Evolutionary conservation across 805 yeast species (phyloP), one percentile per base, ranked within the genome.

Genomic region (Wickerhamomyces mucosus): DNA sequence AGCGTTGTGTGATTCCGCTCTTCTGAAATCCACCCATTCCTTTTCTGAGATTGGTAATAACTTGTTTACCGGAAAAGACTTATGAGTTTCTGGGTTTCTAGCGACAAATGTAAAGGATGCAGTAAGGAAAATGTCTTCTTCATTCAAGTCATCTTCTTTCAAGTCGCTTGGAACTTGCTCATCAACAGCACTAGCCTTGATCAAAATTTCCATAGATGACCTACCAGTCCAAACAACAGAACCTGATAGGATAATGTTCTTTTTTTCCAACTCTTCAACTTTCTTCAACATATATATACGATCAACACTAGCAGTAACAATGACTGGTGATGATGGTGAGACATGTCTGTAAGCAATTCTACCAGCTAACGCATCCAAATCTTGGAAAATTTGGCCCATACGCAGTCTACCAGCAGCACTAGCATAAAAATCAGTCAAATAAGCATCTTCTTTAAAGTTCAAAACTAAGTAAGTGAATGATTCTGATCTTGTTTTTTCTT

Each of bases 41-140:
- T 60, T 56, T 46, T 79, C 88, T 23, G 75, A 67, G 21, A 75
- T 63, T 20, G 96, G 95, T 29, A 82, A 67, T 28, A 88, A 60
- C 40, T 75, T 69, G 61, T 88, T 88, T 43, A 88, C 80, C 7
- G 94, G 83, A 59, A 84, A 81, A 3, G 95, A 78, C 51, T 72
- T 79, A 55, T 83, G 94, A n/a, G 95, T 84, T 34, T 75, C 74
- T 7, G 96, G 96, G 53, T 88, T 83, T 56, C 97, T 72, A 13
- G 96, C 96, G 21, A 86, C 97, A 59, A 88, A 88, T 0, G 97
- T 88, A 64, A 88, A 88, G 50, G 82, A 83, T 6, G 96, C 96
- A 20, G 85, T 78, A 46, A 88, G 58, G 55, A 88, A 84, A 15
- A 83, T 76, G 29, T 81, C 78, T 17, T 75, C 76, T 9, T 67